Conservation (phyloP, 2,329 filamentous ascomycete genomes). For the Aspergillus aculeatinus region DNA sequence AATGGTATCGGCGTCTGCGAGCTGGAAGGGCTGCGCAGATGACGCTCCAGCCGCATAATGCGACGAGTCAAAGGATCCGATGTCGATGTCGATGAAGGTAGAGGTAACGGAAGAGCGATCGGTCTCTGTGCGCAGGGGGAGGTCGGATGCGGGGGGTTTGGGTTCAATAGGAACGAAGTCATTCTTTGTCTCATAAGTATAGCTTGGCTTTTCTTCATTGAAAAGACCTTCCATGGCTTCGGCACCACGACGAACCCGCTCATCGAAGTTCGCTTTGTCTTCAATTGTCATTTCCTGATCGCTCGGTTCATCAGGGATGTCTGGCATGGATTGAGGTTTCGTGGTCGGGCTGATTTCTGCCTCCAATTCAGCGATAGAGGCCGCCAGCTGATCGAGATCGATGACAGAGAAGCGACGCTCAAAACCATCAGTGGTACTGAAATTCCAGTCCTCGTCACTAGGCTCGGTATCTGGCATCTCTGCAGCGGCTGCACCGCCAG, state of each 20-base stretch:
- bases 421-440: conserved; percentile 63
- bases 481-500: conserved; percentile 58
- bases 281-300: conserved; percentile 40
- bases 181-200: conserved; percentile 57
- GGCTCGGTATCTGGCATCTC: conserved; percentile 46
- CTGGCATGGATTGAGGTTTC: conserved; percentile 22
- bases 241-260: conserved; percentile 57
- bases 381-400: conserved; percentile 46
- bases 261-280: conserved; percentile 56
- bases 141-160: conserved; percentile 51
- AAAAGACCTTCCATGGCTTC: conserved; percentile 59
- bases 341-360: conserved; percentile 38
- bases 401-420: conserved; percentile 53
- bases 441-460: conserved; percentile 60
- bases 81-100: conserved; percentile 56
- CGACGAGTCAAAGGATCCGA: conserved; percentile 52
- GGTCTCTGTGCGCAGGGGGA: conserved; percentile 51
- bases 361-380: conserved; percentile 48
- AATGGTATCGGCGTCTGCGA: conserved; percentile 55
- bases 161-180: conserved; percentile 47
- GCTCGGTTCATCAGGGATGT: conserved; percentile 29
- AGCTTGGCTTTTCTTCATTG: conserved; percentile 55
- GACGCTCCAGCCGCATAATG: conserved; percentile 55
- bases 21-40: conserved; percentile 51
- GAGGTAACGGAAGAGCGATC: conserved; percentile 50